Percentiles rank a stretch among this genome's conserved stretches.
These are phyloP conservation scores for Podospora pseudocomata DNA, from an alignment of 495 filamentous ascomycete species.

Conservation along the genomic window DNA sequence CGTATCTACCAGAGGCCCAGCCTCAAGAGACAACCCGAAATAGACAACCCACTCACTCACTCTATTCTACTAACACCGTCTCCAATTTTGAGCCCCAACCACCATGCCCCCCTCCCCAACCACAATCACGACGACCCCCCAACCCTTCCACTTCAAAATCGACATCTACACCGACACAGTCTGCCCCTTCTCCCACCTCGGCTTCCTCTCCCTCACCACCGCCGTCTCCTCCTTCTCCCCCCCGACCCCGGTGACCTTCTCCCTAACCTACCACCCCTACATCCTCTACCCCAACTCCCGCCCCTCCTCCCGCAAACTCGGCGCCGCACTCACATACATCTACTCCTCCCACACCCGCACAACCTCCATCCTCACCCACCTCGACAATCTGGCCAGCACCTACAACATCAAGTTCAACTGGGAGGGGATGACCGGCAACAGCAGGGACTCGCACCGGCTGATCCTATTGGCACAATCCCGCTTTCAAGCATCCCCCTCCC, in stretches of 20 bases:
- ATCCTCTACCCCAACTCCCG: slow-evolving; percentile 62
- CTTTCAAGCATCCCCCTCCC: background rate
- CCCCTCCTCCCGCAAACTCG: background rate
- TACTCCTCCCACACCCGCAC: background rate
- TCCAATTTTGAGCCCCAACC: too few relatives aligned
- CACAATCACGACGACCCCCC: background rate
- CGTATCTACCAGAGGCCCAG: too few relatives aligned
- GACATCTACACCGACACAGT: slow-evolving; percentile 73
- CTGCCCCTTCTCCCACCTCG: slow-evolving; percentile 86
- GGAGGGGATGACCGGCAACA: slow-evolving; percentile 68
- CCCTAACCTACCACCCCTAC: slow-evolving; percentile 68
- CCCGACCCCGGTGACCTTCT: slow-evolving; percentile 57
- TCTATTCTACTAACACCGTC: too few relatives aligned
- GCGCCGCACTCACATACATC: background rate
- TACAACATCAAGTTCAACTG: slow-evolving; percentile 66
- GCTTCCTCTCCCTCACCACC: slow-evolving; percentile 63
- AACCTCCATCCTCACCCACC: slow-evolving; percentile 18
- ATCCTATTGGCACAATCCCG: slow-evolving; percentile 51
- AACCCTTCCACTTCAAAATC: slow-evolving; percentile 51
- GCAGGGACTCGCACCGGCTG: slow-evolving; percentile 71
- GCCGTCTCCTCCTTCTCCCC: slow-evolving; percentile 62
- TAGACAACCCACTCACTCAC: too few relatives aligned
- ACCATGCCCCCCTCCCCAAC: background rate
- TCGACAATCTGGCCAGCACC: slow-evolving; percentile 15
- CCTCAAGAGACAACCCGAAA: too few relatives aligned